Evolutionary conservation across 192 early-diverging fungal species (phyloP).

Genomic region (Backusella tarrabulga): DNA sequence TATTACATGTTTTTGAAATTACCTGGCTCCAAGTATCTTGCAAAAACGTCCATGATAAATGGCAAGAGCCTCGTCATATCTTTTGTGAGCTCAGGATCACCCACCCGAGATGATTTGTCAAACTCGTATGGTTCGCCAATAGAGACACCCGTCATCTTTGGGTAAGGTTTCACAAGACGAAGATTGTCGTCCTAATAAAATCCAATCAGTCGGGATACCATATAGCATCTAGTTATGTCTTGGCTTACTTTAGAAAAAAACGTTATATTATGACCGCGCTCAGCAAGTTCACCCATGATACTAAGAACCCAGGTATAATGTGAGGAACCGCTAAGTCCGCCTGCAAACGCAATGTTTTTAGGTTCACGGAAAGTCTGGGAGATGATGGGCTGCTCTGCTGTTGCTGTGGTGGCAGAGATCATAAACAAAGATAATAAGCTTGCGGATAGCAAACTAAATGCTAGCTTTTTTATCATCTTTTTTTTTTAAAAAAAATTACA

Average conservation of each 20-base stretch:
- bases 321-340: background rate
- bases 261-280: background rate
- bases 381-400: background rate
- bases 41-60: background rate
- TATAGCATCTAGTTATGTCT: background rate
- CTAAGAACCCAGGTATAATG: background rate
- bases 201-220: background rate
- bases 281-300: constrained; percentile 1
- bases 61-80: background rate
- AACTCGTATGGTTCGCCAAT: background rate
- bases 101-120: background rate
- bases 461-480: background rate
- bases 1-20: background rate
- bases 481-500: background rate
- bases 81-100: background rate
- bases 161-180: background rate
- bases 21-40: background rate
- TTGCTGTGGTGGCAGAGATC: background rate
- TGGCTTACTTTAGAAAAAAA: background rate
- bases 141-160: background rate
- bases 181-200: background rate
- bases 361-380: background rate
- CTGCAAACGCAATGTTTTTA: constrained; percentile 10
- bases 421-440: background rate
- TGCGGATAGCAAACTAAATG: background rate